phyloP scores from a whole-genome alignment of 192 early-diverging fungal species.

The Hyaloraphidium curvatum region DNA sequence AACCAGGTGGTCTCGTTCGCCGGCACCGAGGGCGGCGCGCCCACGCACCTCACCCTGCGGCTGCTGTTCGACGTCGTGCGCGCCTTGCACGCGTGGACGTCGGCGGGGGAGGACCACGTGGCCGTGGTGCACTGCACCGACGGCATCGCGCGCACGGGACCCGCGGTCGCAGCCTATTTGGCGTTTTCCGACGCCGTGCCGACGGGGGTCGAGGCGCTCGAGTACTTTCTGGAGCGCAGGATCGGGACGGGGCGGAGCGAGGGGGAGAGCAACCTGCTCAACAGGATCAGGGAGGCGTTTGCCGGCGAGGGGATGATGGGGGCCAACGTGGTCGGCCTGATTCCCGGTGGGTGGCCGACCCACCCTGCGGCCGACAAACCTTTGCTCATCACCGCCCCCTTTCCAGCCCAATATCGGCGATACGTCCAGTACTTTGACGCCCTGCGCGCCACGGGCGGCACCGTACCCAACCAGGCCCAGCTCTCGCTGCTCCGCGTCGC shows the following conservation, averaged over 20 bases:
- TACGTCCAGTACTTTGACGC: conserved; percentile 35
- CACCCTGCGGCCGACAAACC: too few species aligned
- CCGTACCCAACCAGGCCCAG: conserved; percentile 20
- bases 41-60: conserved; percentile 14
- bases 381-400: too few species aligned
- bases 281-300: background rate
- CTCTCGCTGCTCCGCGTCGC: conserved; percentile 22
- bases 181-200: conserved; percentile 19
- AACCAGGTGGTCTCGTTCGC: conserved; percentile 27
- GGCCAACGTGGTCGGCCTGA: background rate
- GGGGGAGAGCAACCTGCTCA: background rate
- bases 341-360: too few species aligned
- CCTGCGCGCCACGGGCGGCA: conserved; percentile 21
- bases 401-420: conserved; percentile 10
- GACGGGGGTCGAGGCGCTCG: conserved; percentile 27
- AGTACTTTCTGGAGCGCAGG: conserved; percentile 22
- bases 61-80: conserved; percentile 30
- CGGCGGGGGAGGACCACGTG: conserved; percentile 21
- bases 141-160: conserved; percentile 20
- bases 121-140: conserved; percentile 34
- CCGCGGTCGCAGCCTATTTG: conserved; percentile 23
- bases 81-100: conserved; percentile 31
- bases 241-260: background rate
- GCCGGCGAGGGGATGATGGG: background rate
- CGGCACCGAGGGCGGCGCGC: conserved; percentile 22